A percentile compares a stretch with the other conserved stretches of the same genome.
Evolutionary conservation across 2,329 filamentous ascomycete genomes (phyloP).

Genomic region (Fusarium equiseti): DNA sequence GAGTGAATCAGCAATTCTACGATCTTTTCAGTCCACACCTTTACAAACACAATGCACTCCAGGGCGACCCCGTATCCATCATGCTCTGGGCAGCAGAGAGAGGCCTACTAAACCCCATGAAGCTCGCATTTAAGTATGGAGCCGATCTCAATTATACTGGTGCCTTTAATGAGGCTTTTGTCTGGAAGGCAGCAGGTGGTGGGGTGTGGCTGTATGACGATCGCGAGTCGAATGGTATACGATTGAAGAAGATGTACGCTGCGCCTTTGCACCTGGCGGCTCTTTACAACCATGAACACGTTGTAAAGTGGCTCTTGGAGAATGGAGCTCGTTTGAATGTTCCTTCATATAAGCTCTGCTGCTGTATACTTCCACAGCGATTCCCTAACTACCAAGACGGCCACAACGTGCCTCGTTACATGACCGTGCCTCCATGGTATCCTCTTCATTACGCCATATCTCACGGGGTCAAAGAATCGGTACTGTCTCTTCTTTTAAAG

Average conservation of each 20-base stretch:
- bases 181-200: background rate
- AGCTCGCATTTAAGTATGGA: conserved; percentile 6
- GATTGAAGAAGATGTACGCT: background rate
- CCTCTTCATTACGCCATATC: conserved; percentile 17
- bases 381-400: too few species aligned
- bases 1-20: background rate
- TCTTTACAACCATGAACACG: background rate
- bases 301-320: conserved; percentile 16
- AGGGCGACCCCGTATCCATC: background rate
- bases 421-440: background rate
- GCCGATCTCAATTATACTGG: conserved; percentile 9
- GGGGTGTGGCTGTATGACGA: too few species aligned
- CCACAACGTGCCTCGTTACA: too few species aligned
- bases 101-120: background rate
- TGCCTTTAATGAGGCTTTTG: background rate
- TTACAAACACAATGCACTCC: conserved; percentile 1
- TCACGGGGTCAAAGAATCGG: background rate
- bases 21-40: conserved; percentile 7
- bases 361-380: accelerated
- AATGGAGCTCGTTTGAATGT: background rate
- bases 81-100: conserved; percentile 3
- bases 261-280: conserved; percentile 15
- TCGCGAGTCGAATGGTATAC: too few species aligned
- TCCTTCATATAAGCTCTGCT: background rate
- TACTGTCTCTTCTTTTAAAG: conserved; percentile 1